Base-by-base conservation (phyloP, 139 green algal species). In the Desmodesmus armatus region DNA sequence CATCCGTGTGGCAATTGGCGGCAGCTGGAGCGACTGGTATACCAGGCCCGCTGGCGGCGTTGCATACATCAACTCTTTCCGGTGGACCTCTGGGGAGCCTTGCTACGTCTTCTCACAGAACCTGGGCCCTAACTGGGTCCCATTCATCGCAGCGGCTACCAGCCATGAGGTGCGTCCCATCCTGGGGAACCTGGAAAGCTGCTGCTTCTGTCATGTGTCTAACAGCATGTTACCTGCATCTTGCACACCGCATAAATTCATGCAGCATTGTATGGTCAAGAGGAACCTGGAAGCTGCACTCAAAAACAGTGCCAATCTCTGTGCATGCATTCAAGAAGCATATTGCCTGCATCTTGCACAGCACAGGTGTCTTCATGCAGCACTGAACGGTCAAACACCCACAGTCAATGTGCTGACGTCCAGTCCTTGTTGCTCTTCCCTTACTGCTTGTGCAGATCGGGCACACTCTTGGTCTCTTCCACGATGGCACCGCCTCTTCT, bases 81-180 rank as follows among this genome's bases (percentile, higher is more conserved):
- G 77, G 0, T 27, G 74, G 0, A 17, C 77, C 9, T 53, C 40
- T 5, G 43, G 40, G n/a, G 6, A 21, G 25, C 47, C 77, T n/a
- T 55, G 58, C 25, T 83, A 63, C n/a, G 35, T 83, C 37, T 83
- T 83, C 25, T 37, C 58, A 15, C 29, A 72, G 41, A 73, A 74
- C 40, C 58, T 83, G 39, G 58, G 77, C 47, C 58, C 58, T 33
- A 23, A 37, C 7, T 62, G 49, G 23, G 33, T 40, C 71, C 47
- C 47, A 35, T 77, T 55, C 40, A 49, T 77, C 5, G 37, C 69
- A 44, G 69, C 47, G 40, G 69, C 69, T 13, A 27, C 29, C 25
- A 39, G 25, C 13, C 69, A 77, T 40, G 69, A 29, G 35, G 60
- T 5, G 60, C 55, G 31, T 3, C 55, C 17, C 17, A 23, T 13